Evolutionary conservation across 148 eudicot genomes (phyloP), one percentile per base, ranked within the genome.

Genomic region (Euryodendron excelsum): DNA sequence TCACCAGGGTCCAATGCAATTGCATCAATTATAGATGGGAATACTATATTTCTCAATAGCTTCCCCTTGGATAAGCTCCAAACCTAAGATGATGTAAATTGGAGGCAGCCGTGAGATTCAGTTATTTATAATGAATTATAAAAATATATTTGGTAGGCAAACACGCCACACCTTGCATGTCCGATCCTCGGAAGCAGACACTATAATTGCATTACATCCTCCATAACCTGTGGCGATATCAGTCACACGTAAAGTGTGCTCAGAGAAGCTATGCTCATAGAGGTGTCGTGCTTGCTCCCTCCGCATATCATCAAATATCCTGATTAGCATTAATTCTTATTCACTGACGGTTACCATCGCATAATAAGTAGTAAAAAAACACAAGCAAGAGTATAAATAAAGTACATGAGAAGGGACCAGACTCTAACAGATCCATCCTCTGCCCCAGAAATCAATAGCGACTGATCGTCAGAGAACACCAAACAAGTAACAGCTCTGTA

Each of bases 1-100:
- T 95, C 98, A n/a, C 91, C 93, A 21, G 96, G 90, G 83, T 93
- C 97, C 81, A 95, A 73, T 55, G 96, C 95, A 79, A 95, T 80
- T 71, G 97, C 90, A 82, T 95, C 91, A 76, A 95, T 88, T 63
- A 86, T 74, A 77, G 91, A 79, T 44, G 97, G 97, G 80, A 95
- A 93, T 20, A 80, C 80, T 76, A 95, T 85, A 79, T 82, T 87
- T 65, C 97, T 94, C 84, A 92, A 73, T 79, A 91, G 81, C 71
- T 73, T 82, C 76, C 97, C 98, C 60, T 75, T 84, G 18, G 92
- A 84, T 70, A 95, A 79, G 85, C 96, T 91, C 97, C 97, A 93
- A 4, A 95, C 90, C 98, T 95, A 73, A 45, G 41, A 69, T 27
- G 39, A 55, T 20, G 21, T 6, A 75, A 1, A 1, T 37, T 12